phyloP scores from a whole-genome alignment of 768 basidiomycete genomes.

The Peribolospora baueri region DNA sequence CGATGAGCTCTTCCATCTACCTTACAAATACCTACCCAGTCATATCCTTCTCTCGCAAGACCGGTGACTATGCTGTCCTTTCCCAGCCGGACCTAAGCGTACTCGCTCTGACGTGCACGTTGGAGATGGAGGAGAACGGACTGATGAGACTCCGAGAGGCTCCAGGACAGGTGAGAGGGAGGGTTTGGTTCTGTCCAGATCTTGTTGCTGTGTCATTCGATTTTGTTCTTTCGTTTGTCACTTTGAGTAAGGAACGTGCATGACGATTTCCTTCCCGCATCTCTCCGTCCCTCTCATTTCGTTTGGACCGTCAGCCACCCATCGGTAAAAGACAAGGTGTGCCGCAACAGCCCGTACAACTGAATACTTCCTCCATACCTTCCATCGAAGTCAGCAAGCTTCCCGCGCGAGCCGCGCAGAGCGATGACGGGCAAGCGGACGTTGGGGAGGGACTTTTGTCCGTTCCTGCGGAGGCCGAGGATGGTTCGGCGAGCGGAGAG shows the following conservation, averaged over 20 bases:
- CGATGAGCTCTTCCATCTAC: no score
- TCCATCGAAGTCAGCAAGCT: no score
- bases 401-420: no score
- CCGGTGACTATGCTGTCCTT: slow-evolving; percentile 80
- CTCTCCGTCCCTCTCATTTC: no score
- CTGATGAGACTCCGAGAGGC: slow-evolving; percentile 14
- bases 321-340: not conserved
- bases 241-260: not conserved
- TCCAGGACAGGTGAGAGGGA: slow-evolving; percentile 18
- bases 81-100: slow-evolving; percentile 78
- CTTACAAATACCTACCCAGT: slow-evolving; percentile 26
- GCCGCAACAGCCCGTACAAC: not conserved
- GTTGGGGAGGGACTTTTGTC: no score
- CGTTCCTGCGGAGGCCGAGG: no score
- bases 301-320: not conserved
- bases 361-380: no score
- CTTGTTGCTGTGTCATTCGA: no score
- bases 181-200: no score
- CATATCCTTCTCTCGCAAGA: slow-evolving; percentile 74
- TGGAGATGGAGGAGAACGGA: slow-evolving; percentile 32
- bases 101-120: slow-evolving; percentile 58
- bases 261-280: not conserved
- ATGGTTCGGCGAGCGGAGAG: no score
- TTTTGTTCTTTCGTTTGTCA: no score
- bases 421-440: no score